These are phyloP conservation scores for Candida nitratophila DNA, from an alignment of 805 yeast genomes.

Conservation along the genomic window DNA sequence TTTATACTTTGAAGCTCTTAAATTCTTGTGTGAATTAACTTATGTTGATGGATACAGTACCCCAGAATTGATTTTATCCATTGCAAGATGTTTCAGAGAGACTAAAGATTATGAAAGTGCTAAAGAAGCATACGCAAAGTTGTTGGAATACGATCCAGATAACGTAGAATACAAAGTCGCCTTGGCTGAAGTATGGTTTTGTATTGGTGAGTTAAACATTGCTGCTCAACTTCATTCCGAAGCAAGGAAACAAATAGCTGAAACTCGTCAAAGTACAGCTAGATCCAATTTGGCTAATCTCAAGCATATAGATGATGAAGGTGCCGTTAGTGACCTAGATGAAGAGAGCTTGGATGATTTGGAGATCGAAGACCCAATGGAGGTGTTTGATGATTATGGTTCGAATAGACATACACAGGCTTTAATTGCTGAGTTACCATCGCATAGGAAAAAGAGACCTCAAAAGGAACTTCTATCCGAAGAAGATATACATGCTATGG, in stretches of 20 bases:
- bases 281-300: constrained; percentile 5
- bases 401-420: constrained; percentile 16
- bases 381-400: not conserved
- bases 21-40: constrained; percentile 52
- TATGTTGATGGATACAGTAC: constrained; percentile 45
- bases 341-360: constrained; percentile 5
- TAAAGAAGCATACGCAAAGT: constrained; percentile 45
- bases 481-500: constrained; percentile 22
- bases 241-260: constrained; percentile 37
- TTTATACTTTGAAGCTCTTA: constrained; percentile 67
- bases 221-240: constrained; percentile 49
- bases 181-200: constrained; percentile 75
- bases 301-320: constrained; percentile 5
- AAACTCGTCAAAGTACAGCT: constrained; percentile 8
- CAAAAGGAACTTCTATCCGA: constrained; percentile 16
- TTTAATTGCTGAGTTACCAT: constrained; percentile 25
- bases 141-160: constrained; percentile 49
- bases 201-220: constrained; percentile 51
- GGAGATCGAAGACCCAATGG: constrained; percentile 2
- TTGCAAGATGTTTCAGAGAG: constrained; percentile 76
- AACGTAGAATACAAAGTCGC: constrained; percentile 70
- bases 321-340: constrained; percentile 11
- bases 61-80: constrained; percentile 44
- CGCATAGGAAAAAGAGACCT: constrained; percentile 14
- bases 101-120: constrained; percentile 65